Evolutionary conservation across 768 basidiomycete genomes (phyloP).

Genomic region (Suillus brevipes): DNA sequence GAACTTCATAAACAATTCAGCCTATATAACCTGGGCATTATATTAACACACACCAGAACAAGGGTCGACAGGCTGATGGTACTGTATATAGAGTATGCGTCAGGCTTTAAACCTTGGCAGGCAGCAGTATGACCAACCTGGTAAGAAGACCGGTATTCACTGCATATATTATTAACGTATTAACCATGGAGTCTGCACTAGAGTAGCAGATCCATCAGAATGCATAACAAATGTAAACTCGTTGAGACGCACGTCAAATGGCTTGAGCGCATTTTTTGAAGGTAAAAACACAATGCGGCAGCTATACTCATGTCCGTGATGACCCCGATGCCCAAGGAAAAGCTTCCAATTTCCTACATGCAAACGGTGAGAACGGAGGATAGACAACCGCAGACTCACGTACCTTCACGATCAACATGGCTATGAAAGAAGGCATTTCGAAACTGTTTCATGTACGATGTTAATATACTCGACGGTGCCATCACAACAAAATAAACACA

Average conservation of each 20-base stretch:
- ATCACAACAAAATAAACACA: constrained; percentile 10
- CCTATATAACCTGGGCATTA: neutral
- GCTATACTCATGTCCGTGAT: constrained; percentile 54
- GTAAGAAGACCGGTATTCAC: constrained; percentile 64
- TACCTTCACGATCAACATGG: constrained; percentile 49
- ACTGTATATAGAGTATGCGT: constrained; percentile 14
- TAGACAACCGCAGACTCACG: constrained; percentile 12
- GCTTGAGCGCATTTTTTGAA: constrained; percentile 54
- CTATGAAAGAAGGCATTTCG: constrained; percentile 40
- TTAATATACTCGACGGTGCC: neutral
- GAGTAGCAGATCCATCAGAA: constrained; percentile 1
- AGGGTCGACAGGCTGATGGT: constrained; percentile 47
- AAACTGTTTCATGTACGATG: constrained; percentile 32
- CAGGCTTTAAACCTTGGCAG: neutral
- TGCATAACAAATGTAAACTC: neutral
- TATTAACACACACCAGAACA: constrained; percentile 45
- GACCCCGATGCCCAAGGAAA: constrained; percentile 51
- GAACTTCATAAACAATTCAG: constrained; percentile 40
- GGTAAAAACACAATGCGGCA: constrained; percentile 50
- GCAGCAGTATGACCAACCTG: constrained; percentile 38
- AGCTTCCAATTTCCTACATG: constrained; percentile 48
- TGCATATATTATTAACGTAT: constrained; percentile 56
- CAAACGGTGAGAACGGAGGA: neutral
- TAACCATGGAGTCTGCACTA: constrained; percentile 60
- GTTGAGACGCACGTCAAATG: constrained; percentile 39